These are phyloP conservation scores for Alternaria postmessia DNA, from an alignment of 2,329 filamentous ascomycete species.

Conservation along the genomic window DNA sequence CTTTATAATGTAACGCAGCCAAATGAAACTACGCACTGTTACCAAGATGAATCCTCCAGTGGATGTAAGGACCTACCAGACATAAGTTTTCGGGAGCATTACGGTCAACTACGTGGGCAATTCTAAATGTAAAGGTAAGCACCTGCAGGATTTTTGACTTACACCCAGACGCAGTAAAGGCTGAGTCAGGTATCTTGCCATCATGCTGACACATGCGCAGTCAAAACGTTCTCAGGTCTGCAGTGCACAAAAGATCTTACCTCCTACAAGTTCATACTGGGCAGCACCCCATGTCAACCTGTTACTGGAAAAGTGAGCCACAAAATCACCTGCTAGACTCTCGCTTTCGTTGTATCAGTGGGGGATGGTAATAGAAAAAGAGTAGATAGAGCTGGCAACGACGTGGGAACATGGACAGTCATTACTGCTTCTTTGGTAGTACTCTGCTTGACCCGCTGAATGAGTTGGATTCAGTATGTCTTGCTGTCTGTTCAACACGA, in stretches of 20 bases:
- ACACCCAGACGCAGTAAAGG: no score
- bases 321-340: not conserved
- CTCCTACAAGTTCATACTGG: not conserved
- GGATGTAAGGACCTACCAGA: not conserved
- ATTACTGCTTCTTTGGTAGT: not conserved
- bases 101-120: not conserved
- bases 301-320: not conserved
- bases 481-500: not conserved
- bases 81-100: not conserved
- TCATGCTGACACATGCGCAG: not conserved
- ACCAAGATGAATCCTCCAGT: not conserved
- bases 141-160: no score
- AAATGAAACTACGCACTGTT: not conserved
- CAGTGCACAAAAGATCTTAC: not conserved
- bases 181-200: no score
- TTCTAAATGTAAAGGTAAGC: not conserved
- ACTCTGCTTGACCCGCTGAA: not conserved
- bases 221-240: not conserved
- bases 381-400: constrained; percentile 1
- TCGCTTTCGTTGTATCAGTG: not conserved
- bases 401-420: not conserved
- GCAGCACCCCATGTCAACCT: not conserved
- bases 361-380: not conserved
- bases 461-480: not conserved
- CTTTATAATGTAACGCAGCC: not conserved